Evolutionary conservation across 2,329 filamentous ascomycete species (phyloP), one percentile per base, ranked within the genome.

Genomic region (Cladosporium sp.): DNA sequence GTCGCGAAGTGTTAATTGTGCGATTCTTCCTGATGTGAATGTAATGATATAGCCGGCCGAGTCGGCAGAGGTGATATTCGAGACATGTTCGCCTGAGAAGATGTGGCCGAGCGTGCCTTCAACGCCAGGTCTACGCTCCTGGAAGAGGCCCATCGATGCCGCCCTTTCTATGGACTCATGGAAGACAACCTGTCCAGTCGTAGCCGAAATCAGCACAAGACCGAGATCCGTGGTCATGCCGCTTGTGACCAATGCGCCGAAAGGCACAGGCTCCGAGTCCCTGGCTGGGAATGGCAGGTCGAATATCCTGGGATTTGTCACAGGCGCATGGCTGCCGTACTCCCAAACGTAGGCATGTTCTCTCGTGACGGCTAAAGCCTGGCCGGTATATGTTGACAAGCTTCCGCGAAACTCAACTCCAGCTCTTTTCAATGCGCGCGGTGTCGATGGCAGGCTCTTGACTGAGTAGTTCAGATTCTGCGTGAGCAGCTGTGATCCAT

Each of bases 101-200:
- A 96, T 60, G 54, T 86, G 85, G 2, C 80, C 76, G 54, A 95
- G 82, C 2, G 74, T 73, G 39, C 87, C 82, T 62, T 94, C 88
- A 13, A 95, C 81, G 13, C 88, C 88, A 56, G 83, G 85, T 57
- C 86, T 83, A 62, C 88, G 86, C 64, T 94, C 86, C 57, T 86
- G 85, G 62, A 92, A 87, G 35, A 94, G 80, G 55, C 87, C 88
- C 49, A 94, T 78, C 1, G 88, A 89, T 33, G 90, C 87, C 8
- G 89, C 90, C 67, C 84, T 90, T 50, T 92, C 90, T 55, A 97
- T 87, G 33, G 89, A 94, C 66, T 97, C 93, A 90, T 93, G 97
- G 68, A 93, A 97, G 38, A 88, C 84, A 46, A 97, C 82, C 67
- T 85, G 91, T 46, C 93, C 93, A 42, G 78, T 90, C 15, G 80